Evolutionary conservation across 2,329 filamentous ascomycete genomes (phyloP), one percentile per base, ranked within the genome.

Genomic region (Fusarium sororula): DNA sequence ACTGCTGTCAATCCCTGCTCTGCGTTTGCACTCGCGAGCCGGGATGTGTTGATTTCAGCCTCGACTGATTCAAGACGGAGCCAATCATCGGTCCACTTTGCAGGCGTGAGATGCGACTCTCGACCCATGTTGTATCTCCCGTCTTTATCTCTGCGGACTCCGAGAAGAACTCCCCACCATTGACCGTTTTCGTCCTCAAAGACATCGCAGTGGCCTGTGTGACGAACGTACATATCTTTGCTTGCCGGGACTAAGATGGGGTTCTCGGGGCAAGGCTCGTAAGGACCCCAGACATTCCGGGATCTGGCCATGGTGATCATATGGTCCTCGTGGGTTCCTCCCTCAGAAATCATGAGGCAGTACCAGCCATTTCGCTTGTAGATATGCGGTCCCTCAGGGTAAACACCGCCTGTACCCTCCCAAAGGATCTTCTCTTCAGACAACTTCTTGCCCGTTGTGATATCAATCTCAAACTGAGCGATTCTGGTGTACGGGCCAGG

Each of bases 361-460:
- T 68, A 68, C 66, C 66, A 68, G 13, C 48, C 66, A 1, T 68
- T 68, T 10, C 66, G 66, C 14, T 68, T 68, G 30, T 68, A 68
- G 3, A 68, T 50, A 11, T 68, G 66, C 0, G 66, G 66, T 5
- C 66, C 66, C 5, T 68, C 66, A 1, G 66, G 66, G 2, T 68
- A 68, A 2, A 68, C 64, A 1, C 66, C 56, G 0, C 66, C 66
- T 0, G 66, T 68, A 0, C 66, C 66, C 14, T 63, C 38, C 66
- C 66, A 68, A 1, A 68, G 17, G 6, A 68, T 68, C 20, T 50
- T 68, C 9, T 68, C 66, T 0, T 68, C 48, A 0, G 66, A 68
- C 1, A 68, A 2, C 17, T 39, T 51, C 15, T 41, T 30, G 6
- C 66, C 66, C 2, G 56, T 68, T 3, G 48, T 10, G 4, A 68